A percentile compares a stretch with the other conserved stretches of the same genome.
These are phyloP conservation scores for Paspalum notatum DNA, from an alignment of 176 grass and related monocot species.

Conservation along the genomic window DNA sequence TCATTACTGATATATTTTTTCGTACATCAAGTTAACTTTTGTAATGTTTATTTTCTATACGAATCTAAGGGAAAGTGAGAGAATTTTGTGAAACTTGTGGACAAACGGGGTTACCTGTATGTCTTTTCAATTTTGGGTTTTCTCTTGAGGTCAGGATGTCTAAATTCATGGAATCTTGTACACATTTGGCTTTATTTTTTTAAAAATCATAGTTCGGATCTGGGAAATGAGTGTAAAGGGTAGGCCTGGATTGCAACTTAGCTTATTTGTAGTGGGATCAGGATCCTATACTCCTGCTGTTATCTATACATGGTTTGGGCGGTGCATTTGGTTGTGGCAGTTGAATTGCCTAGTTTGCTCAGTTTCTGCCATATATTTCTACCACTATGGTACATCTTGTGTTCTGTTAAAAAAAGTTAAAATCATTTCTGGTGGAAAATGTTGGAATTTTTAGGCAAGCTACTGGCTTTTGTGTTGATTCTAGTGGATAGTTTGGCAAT, in stretches of 20 bases:
- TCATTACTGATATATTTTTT: too few relatives aligned
- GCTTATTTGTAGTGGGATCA: background rate
- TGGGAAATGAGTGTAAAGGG: background rate
- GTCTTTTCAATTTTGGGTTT: background rate
- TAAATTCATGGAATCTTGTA: too few relatives aligned
- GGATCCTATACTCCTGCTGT: background rate
- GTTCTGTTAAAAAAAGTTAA: background rate
- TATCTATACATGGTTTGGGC: background rate
- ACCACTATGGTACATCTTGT: background rate
- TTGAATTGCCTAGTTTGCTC: background rate
- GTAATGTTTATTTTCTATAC: background rate
- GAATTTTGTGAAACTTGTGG: background rate
- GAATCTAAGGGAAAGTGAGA: background rate
- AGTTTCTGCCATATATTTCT: background rate
- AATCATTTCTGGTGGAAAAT: background rate
- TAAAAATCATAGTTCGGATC: background rate
- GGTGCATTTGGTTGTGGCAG: background rate
- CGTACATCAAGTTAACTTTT: too few relatives aligned
- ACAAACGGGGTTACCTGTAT: background rate
- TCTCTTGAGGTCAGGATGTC: too few relatives aligned
- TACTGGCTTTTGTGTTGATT: background rate
- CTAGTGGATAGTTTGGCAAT: background rate
- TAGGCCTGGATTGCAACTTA: background rate
- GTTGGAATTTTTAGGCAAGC: slow-evolving; percentile 1
- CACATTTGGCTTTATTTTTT: background rate